Conservation (phyloP, 257 asterid genomes). For the Rauvolfia tetraphylla region DNA sequence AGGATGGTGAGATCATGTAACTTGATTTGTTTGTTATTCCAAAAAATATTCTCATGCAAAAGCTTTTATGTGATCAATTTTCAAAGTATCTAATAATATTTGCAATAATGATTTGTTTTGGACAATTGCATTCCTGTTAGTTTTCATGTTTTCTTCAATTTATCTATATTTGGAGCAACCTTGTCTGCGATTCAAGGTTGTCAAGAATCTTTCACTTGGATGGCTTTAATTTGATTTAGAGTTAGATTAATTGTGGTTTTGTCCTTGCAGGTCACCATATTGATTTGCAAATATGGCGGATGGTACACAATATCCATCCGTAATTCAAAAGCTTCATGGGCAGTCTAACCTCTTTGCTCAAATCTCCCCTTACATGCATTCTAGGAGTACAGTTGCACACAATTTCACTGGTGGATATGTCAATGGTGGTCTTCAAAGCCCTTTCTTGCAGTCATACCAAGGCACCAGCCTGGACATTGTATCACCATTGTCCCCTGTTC, state of each 20-base stretch:
- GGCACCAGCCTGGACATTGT: constrained; percentile 26
- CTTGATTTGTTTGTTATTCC: background rate
- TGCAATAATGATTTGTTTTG: background rate
- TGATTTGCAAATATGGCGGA: constrained; percentile 46
- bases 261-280: constrained; percentile 27
- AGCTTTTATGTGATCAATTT: constrained; percentile 18
- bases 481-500: constrained; percentile 36
- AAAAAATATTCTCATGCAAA: constrained; percentile 12
- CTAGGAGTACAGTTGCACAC: constrained; percentile 31
- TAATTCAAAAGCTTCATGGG: constrained; percentile 38
- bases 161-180: constrained; percentile 5
- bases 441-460: constrained; percentile 24
- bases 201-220: background rate
- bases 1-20: background rate
- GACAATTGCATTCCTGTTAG: background rate
- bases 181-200: constrained; percentile 41
- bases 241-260: background rate
- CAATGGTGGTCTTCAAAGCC: constrained; percentile 39
- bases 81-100: background rate
- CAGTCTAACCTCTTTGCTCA: constrained; percentile 37
- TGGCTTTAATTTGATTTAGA: background rate
- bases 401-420: constrained; percentile 35
- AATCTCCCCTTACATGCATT: constrained; percentile 35
- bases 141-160: background rate
- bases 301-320: constrained; percentile 26